These are phyloP conservation scores for Aurinia saxatilis DNA, from an alignment of 345 rosid genomes.

Conservation along the genomic window DNA sequence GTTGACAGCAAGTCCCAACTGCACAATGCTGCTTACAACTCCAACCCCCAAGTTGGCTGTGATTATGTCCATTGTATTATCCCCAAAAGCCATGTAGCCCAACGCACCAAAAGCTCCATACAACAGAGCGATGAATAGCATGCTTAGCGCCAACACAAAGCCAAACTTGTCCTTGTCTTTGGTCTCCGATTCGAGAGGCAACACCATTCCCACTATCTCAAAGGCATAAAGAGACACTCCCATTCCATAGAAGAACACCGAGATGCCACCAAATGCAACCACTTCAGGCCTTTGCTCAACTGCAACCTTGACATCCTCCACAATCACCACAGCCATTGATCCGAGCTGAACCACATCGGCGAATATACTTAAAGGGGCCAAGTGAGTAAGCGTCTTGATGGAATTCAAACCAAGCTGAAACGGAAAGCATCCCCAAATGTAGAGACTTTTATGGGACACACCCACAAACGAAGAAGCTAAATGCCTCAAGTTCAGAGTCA, in stretches of 20 bases:
- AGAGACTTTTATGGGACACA: conserved; percentile 43
- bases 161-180: conserved; percentile 58
- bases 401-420: conserved; percentile 77
- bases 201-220: conserved; percentile 75
- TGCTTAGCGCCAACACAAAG: conserved; percentile 38
- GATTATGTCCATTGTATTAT: conserved; percentile 56
- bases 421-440: conserved; percentile 70
- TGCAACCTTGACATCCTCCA: conserved; percentile 43
- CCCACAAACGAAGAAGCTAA: conserved; percentile 13
- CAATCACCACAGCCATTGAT: conserved; percentile 64
- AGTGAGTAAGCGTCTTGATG: conserved; percentile 55
- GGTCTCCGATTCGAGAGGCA: conserved; percentile 68
- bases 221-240: conserved; percentile 77
- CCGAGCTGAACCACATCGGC: conserved; percentile 80
- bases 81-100: conserved; percentile 78
- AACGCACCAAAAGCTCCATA: conserved; percentile 65
- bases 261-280: conserved; percentile 48
- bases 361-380: conserved; percentile 83
- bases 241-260: conserved; percentile 64
- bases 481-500: background rate
- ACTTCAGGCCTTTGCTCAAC: conserved; percentile 37
- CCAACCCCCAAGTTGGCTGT: conserved; percentile 71
- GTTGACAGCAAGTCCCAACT: conserved; percentile 66
- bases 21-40: conserved; percentile 45
- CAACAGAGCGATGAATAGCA: conserved; percentile 43